These are phyloP conservation scores for Perkinsus olseni DNA, from an alignment of 169 alveolate genomes.

Conservation along the genomic window DNA sequence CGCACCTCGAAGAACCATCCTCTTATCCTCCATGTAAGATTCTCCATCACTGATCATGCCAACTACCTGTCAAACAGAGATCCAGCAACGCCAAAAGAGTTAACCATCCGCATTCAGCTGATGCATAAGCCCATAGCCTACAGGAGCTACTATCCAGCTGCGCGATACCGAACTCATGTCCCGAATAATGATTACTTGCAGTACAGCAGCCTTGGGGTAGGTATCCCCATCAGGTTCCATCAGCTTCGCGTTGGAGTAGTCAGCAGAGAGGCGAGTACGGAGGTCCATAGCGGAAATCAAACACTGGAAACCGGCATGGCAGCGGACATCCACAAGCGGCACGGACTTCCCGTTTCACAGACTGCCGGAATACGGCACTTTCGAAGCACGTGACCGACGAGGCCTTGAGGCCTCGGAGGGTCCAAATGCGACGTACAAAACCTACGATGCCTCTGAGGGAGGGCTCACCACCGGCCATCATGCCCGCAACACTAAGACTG, in stretches of 20 bases:
- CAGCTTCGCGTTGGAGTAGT: not conserved
- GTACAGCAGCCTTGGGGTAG: not conserved
- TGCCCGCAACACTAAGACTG: no score
- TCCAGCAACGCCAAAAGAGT: no score
- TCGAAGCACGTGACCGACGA: no score
- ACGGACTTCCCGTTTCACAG: no score
- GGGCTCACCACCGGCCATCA: no score
- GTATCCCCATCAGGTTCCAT: not conserved
- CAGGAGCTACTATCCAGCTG: not conserved
- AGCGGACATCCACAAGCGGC: not conserved
- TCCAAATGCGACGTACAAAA: no score
- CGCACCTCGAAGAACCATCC: not conserved
- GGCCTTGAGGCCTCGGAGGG: no score
- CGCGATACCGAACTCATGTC: not conserved
- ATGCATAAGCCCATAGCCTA: not conserved
- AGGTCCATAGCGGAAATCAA: no score
- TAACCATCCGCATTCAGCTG: no score
- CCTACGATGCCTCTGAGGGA: no score
- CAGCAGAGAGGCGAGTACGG: not conserved
- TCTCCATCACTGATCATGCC: not conserved
- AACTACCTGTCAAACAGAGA: not conserved
- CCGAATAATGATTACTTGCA: not conserved
- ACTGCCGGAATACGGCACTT: no score
- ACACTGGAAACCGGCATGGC: no score
- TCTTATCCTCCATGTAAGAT: not conserved